phyloP scores from a whole-genome alignment of 768 basidiomycete species.

The Grammothele lineata region DNA sequence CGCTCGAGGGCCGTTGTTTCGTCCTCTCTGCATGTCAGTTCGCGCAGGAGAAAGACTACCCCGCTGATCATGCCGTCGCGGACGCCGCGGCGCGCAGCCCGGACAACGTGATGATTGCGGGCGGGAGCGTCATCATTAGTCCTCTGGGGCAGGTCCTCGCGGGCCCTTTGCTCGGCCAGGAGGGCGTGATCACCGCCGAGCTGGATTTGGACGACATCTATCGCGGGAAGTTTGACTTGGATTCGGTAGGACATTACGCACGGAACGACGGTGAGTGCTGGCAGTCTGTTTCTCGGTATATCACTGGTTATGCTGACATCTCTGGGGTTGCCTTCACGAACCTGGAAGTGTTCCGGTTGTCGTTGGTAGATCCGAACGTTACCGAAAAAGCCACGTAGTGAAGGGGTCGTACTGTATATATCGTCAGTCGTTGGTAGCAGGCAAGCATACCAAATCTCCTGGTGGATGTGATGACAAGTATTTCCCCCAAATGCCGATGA shows the following conservation, averaged over 20 bases:
- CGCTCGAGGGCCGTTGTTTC: constrained; percentile 66
- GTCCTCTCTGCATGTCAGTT: constrained; percentile 63
- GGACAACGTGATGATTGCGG: constrained; percentile 54
- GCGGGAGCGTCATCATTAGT: constrained; percentile 56
- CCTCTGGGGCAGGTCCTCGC: constrained; percentile 56
- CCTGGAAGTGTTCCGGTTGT: constrained; percentile 20
- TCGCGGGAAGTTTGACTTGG: constrained; percentile 59
- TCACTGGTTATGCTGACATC: not conserved
- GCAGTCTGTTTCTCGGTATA: not conserved
- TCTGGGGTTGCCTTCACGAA: too few relatives aligned
- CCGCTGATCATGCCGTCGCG: constrained; percentile 40
- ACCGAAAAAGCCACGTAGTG: not conserved
- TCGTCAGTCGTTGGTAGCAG: too few relatives aligned
- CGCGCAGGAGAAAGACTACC: constrained; percentile 51
- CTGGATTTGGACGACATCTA: constrained; percentile 54
- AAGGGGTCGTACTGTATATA: too few relatives aligned
- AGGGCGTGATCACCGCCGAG: constrained; percentile 53
- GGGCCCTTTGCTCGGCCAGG: constrained; percentile 49
- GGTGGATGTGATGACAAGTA: too few relatives aligned
- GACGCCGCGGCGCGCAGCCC: constrained; percentile 33
- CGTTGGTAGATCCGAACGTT: constrained; percentile 3
- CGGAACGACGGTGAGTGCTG: constrained; percentile 48
- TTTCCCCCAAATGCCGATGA: too few relatives aligned
- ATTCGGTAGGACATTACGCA: constrained; percentile 59
- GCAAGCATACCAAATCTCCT: too few relatives aligned